Base-by-base conservation (phyloP, 2,329 filamentous ascomycete genomes). In the Waltergamsia citrina region DNA sequence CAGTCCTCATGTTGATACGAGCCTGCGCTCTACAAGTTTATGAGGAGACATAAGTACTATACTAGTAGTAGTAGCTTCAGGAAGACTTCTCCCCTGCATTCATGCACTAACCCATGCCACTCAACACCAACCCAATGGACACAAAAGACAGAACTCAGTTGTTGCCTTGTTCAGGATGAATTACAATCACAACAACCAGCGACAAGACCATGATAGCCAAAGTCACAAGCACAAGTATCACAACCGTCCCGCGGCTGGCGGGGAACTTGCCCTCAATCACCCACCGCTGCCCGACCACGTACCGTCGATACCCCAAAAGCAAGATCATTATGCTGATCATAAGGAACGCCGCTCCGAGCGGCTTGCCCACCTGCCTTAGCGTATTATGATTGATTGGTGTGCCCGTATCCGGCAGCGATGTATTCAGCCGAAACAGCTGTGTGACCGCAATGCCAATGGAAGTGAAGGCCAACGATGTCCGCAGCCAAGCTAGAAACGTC, bases 401-500 rank as follows among this genome's bases (percentile, higher is more conserved):
- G 24, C 37, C 41, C 19, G 45, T 41, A 17, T 38, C 36, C 10
- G 29, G 28, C 26, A 82, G 61, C 7, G 75, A 70, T 1, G 78
- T 82, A 61, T 88, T 88, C 37, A 92, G 75, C 18, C 85, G 80
- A 61, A 92, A 90, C 31, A 92, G 74, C 54, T 92, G 85, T 2
- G 85, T 90, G 26, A 92, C 73, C 28, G 83, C 85, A 39, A 92
- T 83, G 37, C 85, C 85, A 44, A 92, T 90, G 22, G 74, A 82
- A 9, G 84, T 82, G 49, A 92, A 92, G 17, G 81, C 78, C 23
- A 92, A 70, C 3, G 81, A 87, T 3, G 85, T 92, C 34, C 85
- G 74, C 28, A 92, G 69, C 85, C 85, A 92, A 35, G 85, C 85
- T 21, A 92, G 73, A 56, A 90, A 92, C 0, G 85, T 92, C 15